phyloP scores from a whole-genome alignment of 2,329 filamentous ascomycete genomes.

The Cladophialophora yegresii region DNA sequence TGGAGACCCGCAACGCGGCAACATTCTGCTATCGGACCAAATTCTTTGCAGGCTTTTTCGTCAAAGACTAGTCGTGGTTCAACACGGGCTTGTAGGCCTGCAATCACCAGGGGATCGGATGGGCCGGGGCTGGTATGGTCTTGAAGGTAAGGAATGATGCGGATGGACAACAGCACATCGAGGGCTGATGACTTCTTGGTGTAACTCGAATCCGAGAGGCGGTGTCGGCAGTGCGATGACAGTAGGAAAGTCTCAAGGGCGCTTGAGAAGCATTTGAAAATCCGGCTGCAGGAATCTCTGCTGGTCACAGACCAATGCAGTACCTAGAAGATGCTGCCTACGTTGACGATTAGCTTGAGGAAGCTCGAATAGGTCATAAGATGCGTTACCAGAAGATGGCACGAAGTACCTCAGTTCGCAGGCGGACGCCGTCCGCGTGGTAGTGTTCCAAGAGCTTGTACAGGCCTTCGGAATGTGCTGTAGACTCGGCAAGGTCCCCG shows the following conservation, averaged over 20 bases:
- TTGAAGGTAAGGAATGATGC: slow-evolving; percentile 7
- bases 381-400: slow-evolving; percentile 19
- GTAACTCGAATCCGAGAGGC: slow-evolving; percentile 17
- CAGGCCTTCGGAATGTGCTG: slow-evolving; percentile 20
- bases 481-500: slow-evolving; percentile 17
- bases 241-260: neutral
- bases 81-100: slow-evolving; percentile 16
- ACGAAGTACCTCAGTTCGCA: slow-evolving; percentile 14
- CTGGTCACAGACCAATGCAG: slow-evolving; percentile 7
- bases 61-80: slow-evolving; percentile 14
- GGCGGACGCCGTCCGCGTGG: neutral
- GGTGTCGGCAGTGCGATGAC: neutral
- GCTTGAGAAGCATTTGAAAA: slow-evolving; percentile 9
- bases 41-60: slow-evolving; percentile 7
- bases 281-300: slow-evolving; percentile 13
- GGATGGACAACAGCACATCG: slow-evolving; percentile 12
- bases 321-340: slow-evolving; percentile 20
- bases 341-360: neutral
- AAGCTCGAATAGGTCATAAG: neutral
- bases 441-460: slow-evolving; percentile 18
- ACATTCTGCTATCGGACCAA: slow-evolving; percentile 19
- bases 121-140: neutral
- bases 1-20: slow-evolving; percentile 22
- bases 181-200: slow-evolving; percentile 15
- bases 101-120: neutral